A percentile compares a stretch with the other conserved stretches of the same genome.
Evolutionary conservation across 1,284 basidiomycete species (phyloP).

Genomic region (Tetrapyrgos nigripes): DNA sequence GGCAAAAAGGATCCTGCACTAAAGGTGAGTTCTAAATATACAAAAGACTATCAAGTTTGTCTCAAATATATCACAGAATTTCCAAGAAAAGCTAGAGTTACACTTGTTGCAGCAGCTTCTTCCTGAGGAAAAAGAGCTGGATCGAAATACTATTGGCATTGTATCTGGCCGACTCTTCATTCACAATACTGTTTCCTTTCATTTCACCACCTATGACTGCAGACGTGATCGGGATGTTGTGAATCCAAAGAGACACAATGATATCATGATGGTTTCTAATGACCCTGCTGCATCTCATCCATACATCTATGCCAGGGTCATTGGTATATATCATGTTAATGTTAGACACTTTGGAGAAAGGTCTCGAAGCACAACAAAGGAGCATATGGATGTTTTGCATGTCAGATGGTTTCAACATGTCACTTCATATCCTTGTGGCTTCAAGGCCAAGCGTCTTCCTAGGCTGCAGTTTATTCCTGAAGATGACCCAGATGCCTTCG

Average conservation of each 20-base stretch:
- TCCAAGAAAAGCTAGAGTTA: background rate
- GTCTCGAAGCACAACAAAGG: background rate
- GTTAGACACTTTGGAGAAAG: background rate
- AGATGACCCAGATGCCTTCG: conserved; percentile 27
- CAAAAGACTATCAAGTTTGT: background rate
- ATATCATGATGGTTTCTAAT: background rate
- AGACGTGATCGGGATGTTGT: background rate
- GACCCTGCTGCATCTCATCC: background rate
- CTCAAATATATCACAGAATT: background rate
- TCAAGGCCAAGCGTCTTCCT: conserved; percentile 16
- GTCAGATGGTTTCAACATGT: conserved; percentile 8
- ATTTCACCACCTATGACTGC: conserved; percentile 31
- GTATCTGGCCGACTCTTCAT: conserved; percentile 15
- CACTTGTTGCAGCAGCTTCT: too few relatives aligned
- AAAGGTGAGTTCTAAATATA: background rate
- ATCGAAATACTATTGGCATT: conserved; percentile 7
- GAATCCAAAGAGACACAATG: background rate
- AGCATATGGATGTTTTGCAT: background rate
- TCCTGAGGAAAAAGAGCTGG: too few relatives aligned
- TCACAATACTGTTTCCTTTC: conserved; percentile 19
- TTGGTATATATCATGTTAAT: conserved; percentile 1
- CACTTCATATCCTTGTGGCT: conserved; percentile 14
- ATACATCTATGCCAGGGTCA: background rate
- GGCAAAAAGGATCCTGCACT: background rate
- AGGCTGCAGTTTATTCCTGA: conserved; percentile 25